These are phyloP conservation scores for Bjerkandera adusta DNA, from an alignment of 1,284 basidiomycete genomes.

Conservation along the genomic window DNA sequence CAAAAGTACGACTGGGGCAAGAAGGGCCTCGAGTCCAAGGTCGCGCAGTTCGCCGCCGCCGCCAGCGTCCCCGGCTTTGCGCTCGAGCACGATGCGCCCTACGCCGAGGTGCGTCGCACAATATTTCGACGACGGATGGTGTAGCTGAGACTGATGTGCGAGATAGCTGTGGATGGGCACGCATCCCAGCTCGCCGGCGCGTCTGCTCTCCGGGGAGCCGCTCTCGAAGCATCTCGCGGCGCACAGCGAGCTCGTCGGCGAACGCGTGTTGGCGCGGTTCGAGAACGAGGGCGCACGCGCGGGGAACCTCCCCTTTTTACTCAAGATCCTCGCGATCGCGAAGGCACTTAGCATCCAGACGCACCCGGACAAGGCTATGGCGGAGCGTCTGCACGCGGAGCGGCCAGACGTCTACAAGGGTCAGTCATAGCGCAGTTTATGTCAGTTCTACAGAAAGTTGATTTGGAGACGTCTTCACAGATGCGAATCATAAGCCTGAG, in stretches of 20 bases:
- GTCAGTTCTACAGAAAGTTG: neutral
- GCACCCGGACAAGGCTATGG: slow-evolving; percentile 92
- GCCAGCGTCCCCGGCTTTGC: slow-evolving; percentile 43
- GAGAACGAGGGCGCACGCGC: slow-evolving; percentile 43
- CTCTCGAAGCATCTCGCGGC: slow-evolving; percentile 65
- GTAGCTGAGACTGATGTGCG: slow-evolving; percentile 3
- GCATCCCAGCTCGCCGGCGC: slow-evolving; percentile 86
- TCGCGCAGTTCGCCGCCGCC: slow-evolving; percentile 50
- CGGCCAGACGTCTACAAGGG: slow-evolving; percentile 64
- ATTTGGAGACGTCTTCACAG: no score
- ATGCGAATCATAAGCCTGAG: slow-evolving; percentile 96
- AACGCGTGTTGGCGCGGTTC: slow-evolving; percentile 60
- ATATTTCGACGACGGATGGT: no score
- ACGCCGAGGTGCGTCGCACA: slow-evolving; percentile 53
- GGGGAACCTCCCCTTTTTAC: slow-evolving; percentile 87
- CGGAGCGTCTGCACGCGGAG: slow-evolving; percentile 71
- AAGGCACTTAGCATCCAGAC: slow-evolving; percentile 97
- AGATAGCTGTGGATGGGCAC: slow-evolving; percentile 98
- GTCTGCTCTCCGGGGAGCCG: slow-evolving; percentile 34
- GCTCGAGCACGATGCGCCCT: slow-evolving; percentile 54
- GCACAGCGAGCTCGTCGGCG: slow-evolving; percentile 71
- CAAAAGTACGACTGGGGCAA: slow-evolving; percentile 80
- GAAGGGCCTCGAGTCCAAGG: slow-evolving; percentile 58
- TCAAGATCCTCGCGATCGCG: slow-evolving; percentile 92
- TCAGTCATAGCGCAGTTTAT: slow-evolving; percentile 8